Evolutionary conservation across 352 stramenopile genomes (phyloP).

Genomic region (Phytophthora multivora): DNA sequence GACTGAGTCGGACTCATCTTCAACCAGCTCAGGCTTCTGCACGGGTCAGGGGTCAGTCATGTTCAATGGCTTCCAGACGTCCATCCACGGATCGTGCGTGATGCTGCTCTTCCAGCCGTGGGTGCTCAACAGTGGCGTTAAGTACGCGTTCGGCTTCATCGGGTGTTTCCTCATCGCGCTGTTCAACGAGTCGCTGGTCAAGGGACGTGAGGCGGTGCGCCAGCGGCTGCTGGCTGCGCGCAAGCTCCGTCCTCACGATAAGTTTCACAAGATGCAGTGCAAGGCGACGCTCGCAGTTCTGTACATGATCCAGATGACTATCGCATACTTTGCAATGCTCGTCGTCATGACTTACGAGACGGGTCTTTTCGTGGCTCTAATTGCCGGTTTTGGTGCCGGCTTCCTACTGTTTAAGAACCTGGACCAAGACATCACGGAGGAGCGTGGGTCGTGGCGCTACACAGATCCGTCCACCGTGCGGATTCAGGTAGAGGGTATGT

Average conservation of each 20-base stretch:
- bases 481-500: conserved; percentile 90
- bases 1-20: conserved; percentile 25
- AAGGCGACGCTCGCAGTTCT: conserved; percentile 63
- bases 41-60: conserved; percentile 75
- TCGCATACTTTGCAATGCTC: conserved; percentile 85
- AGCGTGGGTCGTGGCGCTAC: conserved; percentile 74
- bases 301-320: conserved; percentile 85
- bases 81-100: conserved; percentile 72
- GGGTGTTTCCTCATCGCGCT: conserved; percentile 67
- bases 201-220: conserved; percentile 55
- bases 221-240: conserved; percentile 48
- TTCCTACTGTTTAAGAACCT: conserved; percentile 80
- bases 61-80: conserved; percentile 84
- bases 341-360: conserved; percentile 87
- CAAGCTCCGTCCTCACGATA: conserved; percentile 44
- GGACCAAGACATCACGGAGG: conserved; percentile 69
- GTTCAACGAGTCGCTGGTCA: conserved; percentile 71
- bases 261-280: conserved; percentile 64
- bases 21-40: conserved; percentile 51
- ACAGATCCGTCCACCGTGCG: conserved; percentile 72
- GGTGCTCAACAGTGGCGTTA: conserved; percentile 72
- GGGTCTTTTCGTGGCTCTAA: conserved; percentile 71
- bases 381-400: conserved; percentile 68
- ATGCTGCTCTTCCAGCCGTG: conserved; percentile 81
- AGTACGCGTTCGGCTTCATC: conserved; percentile 78